Evolutionary conservation across 2,329 filamentous ascomycete species (phyloP).

Genomic region (Claviceps purpurea): DNA sequence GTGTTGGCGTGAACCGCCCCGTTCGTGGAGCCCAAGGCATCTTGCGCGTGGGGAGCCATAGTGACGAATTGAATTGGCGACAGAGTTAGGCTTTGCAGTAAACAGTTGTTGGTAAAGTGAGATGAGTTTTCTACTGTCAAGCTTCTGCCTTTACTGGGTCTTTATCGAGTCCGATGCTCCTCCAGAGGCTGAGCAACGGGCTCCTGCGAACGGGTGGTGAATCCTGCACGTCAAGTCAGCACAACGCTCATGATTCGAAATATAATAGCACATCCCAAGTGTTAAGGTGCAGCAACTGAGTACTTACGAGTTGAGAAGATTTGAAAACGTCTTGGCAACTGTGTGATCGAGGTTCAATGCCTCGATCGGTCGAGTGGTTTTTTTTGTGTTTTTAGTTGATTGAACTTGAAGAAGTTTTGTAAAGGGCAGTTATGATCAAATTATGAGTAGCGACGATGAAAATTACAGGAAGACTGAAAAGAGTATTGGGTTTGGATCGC

Average conservation of each 20-base stretch:
- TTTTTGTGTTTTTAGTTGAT: not conserved
- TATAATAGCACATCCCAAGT: not conserved
- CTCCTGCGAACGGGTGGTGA: constrained; percentile 93
- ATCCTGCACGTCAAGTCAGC: constrained; percentile 37
- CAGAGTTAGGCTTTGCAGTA: constrained; percentile 8
- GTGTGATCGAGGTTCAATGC: constrained; percentile 40
- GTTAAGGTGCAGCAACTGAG: not conserved
- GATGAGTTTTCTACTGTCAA: constrained; percentile 6
- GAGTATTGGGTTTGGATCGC: not conserved
- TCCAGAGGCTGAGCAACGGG: constrained; percentile 84
- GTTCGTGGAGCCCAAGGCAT: constrained; percentile 41
- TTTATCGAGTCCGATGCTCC: constrained; percentile 59
- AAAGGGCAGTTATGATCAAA: not conserved
- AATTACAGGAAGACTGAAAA: not conserved
- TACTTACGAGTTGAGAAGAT: constrained; percentile 88
- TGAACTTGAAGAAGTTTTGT: constrained; percentile 3
- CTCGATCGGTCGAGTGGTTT: constrained; percentile 33
- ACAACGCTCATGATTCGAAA: not conserved
- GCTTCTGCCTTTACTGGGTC: constrained; percentile 37
- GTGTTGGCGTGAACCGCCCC: constrained; percentile 41
- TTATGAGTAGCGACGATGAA: not conserved
- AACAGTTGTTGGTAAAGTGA: constrained; percentile 4
- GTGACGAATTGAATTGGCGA: constrained; percentile 23
- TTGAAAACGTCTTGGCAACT: constrained; percentile 93
- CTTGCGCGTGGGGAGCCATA: constrained; percentile 89